Base-by-base conservation (phyloP, 306 rosid genomes). In the Dalbergia oliveri region DNA sequence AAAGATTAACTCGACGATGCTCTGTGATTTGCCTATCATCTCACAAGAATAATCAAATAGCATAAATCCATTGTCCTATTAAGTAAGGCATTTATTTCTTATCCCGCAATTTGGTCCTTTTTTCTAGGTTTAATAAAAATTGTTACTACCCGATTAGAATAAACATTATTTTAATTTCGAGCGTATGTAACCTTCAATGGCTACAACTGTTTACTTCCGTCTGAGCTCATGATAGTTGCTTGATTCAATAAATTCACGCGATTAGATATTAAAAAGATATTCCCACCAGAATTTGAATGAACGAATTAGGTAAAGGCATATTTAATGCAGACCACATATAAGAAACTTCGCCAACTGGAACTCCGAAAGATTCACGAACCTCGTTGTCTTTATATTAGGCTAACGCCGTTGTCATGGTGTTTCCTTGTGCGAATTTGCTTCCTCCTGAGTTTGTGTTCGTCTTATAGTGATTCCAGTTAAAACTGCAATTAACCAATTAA, bases 1-100 rank as follows among this genome's bases (percentile, higher is more conserved):
- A 34, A 51, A 45, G 3, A 63, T 64, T 49, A 81, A 77, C 72
- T 82, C 75, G 15, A 84, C 90, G 90, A 72, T 68, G 73, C 77
- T 85, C 63, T 35, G 35, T 80, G 81, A 85, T 75, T 78, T 44
- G 79, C 72, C 75, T 60, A 69, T 81, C 88, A 81, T 67, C 60
- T 88, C 79, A 62, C 39, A 45, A 8, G 15, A 77, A 81, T 69
- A 69, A 74, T 78, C 39, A 70, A 77, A 79, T 77, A 62, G 23
- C 66, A 54, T 56, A 35, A 39, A 75, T 39, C 63, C 37, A 34
- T 84, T 70, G 70, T 70, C 77, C 67, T 63, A 47, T 63, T 37
- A 19, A 59, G 68, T 41, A 49, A 47, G 39, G 47, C 49, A 72
- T 74, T 68, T 68, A 13, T 41, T 60, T 53, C 57, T 61, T 19